Conservation (phyloP, 768 basidiomycete genomes). For the Lepiota subincarnata region DNA sequence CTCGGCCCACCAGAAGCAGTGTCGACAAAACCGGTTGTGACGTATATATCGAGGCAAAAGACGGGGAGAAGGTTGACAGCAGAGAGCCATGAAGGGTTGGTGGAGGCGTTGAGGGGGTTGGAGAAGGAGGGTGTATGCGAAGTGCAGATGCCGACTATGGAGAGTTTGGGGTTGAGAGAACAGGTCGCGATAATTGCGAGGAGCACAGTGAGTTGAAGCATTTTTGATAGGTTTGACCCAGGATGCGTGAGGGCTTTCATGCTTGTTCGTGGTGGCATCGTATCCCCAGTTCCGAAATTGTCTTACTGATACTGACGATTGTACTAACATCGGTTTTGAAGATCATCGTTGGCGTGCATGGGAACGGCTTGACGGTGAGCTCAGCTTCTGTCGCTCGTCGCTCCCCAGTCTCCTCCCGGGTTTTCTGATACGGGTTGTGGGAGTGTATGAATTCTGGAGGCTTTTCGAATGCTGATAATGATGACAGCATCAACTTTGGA, state of each 20-base stretch:
- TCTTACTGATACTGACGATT: neutral
- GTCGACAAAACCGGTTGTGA: constrained; percentile 29
- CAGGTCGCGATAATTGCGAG: constrained; percentile 20
- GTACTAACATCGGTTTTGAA: neutral
- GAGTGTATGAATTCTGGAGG: too few species aligned
- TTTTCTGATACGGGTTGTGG: too few species aligned
- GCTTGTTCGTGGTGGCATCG: too few species aligned
- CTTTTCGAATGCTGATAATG: neutral
- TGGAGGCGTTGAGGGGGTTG: constrained; percentile 19
- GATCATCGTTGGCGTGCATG: constrained; percentile 39
- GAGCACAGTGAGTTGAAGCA: constrained; percentile 19
- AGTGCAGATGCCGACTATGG: constrained; percentile 19
- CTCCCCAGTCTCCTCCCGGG: too few species aligned
- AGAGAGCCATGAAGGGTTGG: constrained; percentile 19
- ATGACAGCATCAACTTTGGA: too few species aligned
- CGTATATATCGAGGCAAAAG: constrained; percentile 60
- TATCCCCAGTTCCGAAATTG: neutral
- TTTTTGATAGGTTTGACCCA: neutral
- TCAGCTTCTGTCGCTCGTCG: neutral
- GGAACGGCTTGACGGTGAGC: constrained; percentile 53
- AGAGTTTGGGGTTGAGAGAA: constrained; percentile 17
- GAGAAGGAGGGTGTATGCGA: constrained; percentile 21
- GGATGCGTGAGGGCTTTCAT: neutral
- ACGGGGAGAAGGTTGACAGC: constrained; percentile 18
- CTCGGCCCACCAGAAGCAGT: constrained; percentile 8